Base-by-base conservation (phyloP, 441 rosid genomes). In the Corymbia calophylla region DNA sequence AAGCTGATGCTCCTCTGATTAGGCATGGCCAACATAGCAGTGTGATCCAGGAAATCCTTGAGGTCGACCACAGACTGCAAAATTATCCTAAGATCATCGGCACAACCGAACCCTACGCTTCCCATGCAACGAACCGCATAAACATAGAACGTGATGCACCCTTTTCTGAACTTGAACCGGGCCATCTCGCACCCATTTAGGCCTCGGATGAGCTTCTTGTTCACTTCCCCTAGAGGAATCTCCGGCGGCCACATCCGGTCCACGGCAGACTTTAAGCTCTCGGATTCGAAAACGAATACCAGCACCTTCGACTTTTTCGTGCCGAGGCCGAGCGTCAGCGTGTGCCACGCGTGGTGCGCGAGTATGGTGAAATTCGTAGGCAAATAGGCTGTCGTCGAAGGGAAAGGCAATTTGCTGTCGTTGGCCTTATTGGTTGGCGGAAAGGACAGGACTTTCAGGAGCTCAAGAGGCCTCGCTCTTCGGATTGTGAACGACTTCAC, bases 271-370 rank as follows among this genome's bases (percentile, higher is more conserved):
- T 95, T 96, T 95, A 98, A 91, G 29, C 92, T 73, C 89, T 96
- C 99, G 1, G 99, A 94, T 77, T 97, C 99, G 60, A 97, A 96
- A 21, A 98, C 98, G 88, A 98, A 97, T 19, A 98, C 88, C 1
- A 96, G 89, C 0, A 98, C 96, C 87, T 98, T 97, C 0, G 99
- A 97, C 89, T 96, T 98, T 90, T 92, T 97, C 7, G 99, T 97
- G 11, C 99, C 99, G 0, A 98, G 94, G 9, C 99, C 99, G 35
- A 97, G 96, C 8, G 99, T 97, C 2, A 98, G 92, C 23, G 99
- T 98, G 81, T 98, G 99, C 99, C 98, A 98, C 15, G 99, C 99
- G 58, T 95, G 99, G 92, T 98, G 99, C 5, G 99, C 98, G 44
- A 98, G 90, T 93, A 97, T 95, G 1, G 98, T 96, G 97, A 98